Conservation (phyloP, 768 basidiomycete species). For the Termitomyces sp. region DNA sequence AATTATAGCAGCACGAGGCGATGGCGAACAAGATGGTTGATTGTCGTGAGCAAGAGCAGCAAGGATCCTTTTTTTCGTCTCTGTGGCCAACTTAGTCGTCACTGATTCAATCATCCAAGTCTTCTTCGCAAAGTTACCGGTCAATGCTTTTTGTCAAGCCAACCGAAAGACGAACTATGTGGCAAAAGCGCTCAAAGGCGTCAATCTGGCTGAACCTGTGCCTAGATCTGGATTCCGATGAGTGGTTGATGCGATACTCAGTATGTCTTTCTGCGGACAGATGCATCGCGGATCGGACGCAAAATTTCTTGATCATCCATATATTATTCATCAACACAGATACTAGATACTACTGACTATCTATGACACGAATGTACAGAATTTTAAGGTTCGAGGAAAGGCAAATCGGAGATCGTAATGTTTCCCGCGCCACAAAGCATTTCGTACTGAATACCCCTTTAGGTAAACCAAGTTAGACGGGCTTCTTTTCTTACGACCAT, state of each 20-base stretch:
- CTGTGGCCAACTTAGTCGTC: background rate
- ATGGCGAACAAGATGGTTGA: background rate
- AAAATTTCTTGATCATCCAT: background rate
- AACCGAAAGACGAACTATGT: background rate
- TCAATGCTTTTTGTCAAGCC: background rate
- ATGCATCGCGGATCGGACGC: background rate
- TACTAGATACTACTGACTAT: background rate
- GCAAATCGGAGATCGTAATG: conserved; percentile 7
- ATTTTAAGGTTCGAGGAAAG: background rate
- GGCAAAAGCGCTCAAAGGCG: background rate
- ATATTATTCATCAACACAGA: background rate
- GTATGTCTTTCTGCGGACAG: background rate
- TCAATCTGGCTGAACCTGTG: background rate
- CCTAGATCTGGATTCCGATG: background rate
- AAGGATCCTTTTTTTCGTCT: background rate
- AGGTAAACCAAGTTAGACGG: conserved; percentile 9
- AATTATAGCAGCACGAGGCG: background rate
- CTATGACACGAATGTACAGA: background rate
- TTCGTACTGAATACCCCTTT: conserved; percentile 13
- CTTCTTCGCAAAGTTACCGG: background rate
- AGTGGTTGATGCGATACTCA: background rate
- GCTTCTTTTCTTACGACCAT: conserved; percentile 17
- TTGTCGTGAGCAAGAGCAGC: no score
- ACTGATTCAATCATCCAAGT: background rate
- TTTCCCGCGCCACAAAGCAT: conserved; percentile 23